Evolutionary conservation across 345 rosid species (phyloP).

Genomic region (Atalantia buxifolia): DNA sequence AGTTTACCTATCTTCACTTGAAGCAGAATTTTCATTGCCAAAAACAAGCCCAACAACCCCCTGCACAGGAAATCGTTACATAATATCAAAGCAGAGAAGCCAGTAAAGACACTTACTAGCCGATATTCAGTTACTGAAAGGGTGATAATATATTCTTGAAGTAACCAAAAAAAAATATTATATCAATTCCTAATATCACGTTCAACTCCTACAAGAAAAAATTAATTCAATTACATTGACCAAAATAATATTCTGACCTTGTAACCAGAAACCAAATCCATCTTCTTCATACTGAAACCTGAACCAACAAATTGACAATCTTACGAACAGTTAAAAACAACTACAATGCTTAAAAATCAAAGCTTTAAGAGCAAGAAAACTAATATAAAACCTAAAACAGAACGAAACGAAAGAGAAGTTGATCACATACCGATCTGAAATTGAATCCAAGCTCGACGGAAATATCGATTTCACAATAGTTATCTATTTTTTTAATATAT

Average conservation of each 20-base stretch:
- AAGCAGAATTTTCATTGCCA: slow-evolving; percentile 74
- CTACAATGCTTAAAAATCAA: not conserved
- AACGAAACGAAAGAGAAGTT: not conserved
- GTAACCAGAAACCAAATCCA: slow-evolving; percentile 92
- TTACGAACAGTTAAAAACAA: not conserved
- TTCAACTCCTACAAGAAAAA: not conserved
- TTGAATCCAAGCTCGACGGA: not conserved
- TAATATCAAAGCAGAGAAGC: not conserved
- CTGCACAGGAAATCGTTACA: slow-evolving; percentile 39
- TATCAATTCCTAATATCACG: not conserved
- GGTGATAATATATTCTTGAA: not conserved
- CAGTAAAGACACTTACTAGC: not conserved
- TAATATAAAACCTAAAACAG: not conserved
- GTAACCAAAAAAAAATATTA: not conserved
- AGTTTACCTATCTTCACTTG: slow-evolving; percentile 72
- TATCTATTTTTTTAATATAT: too few relatives aligned
- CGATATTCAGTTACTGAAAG: not conserved
- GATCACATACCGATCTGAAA: not conserved
- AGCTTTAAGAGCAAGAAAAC: not conserved
- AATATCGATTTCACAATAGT: not conserved
- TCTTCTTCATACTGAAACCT: slow-evolving; percentile 28
- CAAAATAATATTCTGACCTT: slow-evolving; percentile 44
- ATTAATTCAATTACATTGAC: not conserved
- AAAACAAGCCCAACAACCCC: slow-evolving; percentile 94
- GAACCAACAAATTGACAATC: not conserved